Evolutionary conservation across 1,284 basidiomycete species (phyloP), one percentile per base, ranked within the genome.

Genomic region (Coniferiporia weirii): DNA sequence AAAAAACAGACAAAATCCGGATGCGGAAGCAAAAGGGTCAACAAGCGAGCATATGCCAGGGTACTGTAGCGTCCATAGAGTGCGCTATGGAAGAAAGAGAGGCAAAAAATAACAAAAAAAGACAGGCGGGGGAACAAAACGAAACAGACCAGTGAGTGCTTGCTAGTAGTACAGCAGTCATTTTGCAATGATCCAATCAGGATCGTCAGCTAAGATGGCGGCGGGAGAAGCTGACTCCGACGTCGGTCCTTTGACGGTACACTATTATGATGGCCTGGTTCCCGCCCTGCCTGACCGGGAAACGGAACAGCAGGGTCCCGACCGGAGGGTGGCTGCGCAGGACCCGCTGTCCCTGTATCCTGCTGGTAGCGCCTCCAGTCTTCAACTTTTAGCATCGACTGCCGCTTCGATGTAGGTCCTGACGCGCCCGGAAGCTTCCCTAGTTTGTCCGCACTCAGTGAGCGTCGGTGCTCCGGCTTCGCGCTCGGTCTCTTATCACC

Each of bases 291-390:
- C n/a, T 57, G 51, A 52, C 66, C 70, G 48, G 74, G 74, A 67
- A 75, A 75, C 17, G 74, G 73, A 15, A 75, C 73, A 15, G 57
- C 69, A n/a, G 69, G 71, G 61, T 64, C 54, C 12, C 60, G 60
- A 20, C 54, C 61, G 13, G 49, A 36, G 22, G 49, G 20, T 7
- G 59, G 13, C 22, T 55, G 58, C 13, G 35, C 45, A 32, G 48
- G 54, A 20, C 46, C 38, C 20, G 36, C 19, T 7, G 35, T 32
- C 15, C 55, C 56, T 15, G 46, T 52, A 72, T 82, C 79, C 57
- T 82, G 76, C 67, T 90, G 89, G 66, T 83, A 79, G 63, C 79
- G 79, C 70, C 89, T 85, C 89, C 89, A 91, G 66, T 90, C 89
- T 69, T 90, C 87, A 38, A 91, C 89, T 69, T 90, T 89, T 75